Percentiles rank a stretch among this genome's conserved stretches.
Conservation (phyloP, 371 early-diverging fungal species). For the Vairimorpha apis region DNA sequence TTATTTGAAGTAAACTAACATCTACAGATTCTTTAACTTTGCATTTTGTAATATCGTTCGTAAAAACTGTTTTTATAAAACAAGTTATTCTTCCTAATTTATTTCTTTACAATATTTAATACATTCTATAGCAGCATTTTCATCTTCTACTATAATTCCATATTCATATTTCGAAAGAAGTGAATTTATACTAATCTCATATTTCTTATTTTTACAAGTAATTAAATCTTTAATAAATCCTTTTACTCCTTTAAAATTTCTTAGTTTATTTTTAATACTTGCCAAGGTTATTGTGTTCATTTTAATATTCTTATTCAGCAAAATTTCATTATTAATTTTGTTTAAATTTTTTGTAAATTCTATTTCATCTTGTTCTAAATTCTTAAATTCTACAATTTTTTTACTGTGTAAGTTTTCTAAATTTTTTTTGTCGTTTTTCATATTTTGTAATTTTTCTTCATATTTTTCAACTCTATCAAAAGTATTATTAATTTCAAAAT, state of each 20-base stretch:
- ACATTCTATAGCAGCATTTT: slow-evolving; percentile 66
- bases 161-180: slow-evolving; percentile 65
- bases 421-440: background rate
- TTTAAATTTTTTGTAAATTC: slow-evolving; percentile 74
- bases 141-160: slow-evolving; percentile 66
- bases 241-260: slow-evolving; percentile 69
- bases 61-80: slow-evolving; percentile 1
- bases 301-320: slow-evolving; percentile 69
- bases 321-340: slow-evolving; percentile 35
- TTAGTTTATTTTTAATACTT: slow-evolving; percentile 67
- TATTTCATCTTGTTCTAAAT: slow-evolving; percentile 63
- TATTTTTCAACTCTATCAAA: slow-evolving; percentile 15
- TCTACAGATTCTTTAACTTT: slow-evolving; percentile 60
- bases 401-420: background rate
- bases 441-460: slow-evolving; percentile 2
- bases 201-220: slow-evolving; percentile 80
- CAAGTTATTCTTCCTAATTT: slow-evolving; percentile 81
- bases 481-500: too few relatives aligned
- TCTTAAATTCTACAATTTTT: slow-evolving; percentile 12
- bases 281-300: slow-evolving; percentile 72
- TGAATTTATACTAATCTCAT: slow-evolving; percentile 72
- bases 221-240: slow-evolving; percentile 82
- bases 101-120: slow-evolving; percentile 80
- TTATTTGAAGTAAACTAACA: slow-evolving; percentile 66
- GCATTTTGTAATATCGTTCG: background rate